A percentile compares a stretch with the other conserved stretches of the same genome.
Evolutionary conservation across 2,329 filamentous ascomycete species (phyloP).

Genomic region (Apiospora saccharicola): DNA sequence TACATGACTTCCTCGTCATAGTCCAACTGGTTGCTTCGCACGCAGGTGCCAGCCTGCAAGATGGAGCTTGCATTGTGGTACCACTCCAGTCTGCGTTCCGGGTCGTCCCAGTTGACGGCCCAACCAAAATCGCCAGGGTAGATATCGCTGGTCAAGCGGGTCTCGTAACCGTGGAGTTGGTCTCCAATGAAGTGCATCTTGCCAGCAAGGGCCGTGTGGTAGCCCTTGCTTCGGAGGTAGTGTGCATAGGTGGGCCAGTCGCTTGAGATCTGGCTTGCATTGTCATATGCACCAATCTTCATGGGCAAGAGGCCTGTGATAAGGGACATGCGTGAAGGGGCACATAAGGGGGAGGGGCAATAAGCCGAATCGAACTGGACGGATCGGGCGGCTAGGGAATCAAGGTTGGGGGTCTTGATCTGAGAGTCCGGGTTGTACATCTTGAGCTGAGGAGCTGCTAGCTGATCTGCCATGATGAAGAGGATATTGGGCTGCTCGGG

Average conservation of each 20-base stretch:
- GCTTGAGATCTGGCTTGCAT: conserved; percentile 82
- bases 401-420: conserved; percentile 91
- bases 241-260: conserved; percentile 93
- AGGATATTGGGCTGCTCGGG: conserved; percentile 75
- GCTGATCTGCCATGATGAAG: conserved; percentile 97
- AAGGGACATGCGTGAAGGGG: conserved; percentile 92
- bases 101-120: conserved; percentile 95
- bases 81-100: conserved; percentile 86
- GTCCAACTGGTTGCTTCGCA: conserved; percentile 92
- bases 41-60: conserved; percentile 85
- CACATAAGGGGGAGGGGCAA: conserved; percentile 91
- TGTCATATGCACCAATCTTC: conserved; percentile 92
- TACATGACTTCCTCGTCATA: conserved; percentile 98
- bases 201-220: conserved; percentile 88
- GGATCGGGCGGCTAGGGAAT: conserved; percentile 79
- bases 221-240: conserved; percentile 83
- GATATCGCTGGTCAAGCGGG: conserved; percentile 91
- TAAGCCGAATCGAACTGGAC: conserved; percentile 95
- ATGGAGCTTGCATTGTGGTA: conserved; percentile 97
- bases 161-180: conserved; percentile 93
- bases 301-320: conserved; percentile 91
- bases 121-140: conserved; percentile 95
- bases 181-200: conserved; percentile 99
- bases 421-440: conserved; percentile 89
- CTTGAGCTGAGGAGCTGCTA: conserved; percentile 88